Percentiles rank a stretch among this genome's conserved stretches.
Conservation (phyloP, 768 basidiomycete species). For the Solioccasus polychromus region DNA sequence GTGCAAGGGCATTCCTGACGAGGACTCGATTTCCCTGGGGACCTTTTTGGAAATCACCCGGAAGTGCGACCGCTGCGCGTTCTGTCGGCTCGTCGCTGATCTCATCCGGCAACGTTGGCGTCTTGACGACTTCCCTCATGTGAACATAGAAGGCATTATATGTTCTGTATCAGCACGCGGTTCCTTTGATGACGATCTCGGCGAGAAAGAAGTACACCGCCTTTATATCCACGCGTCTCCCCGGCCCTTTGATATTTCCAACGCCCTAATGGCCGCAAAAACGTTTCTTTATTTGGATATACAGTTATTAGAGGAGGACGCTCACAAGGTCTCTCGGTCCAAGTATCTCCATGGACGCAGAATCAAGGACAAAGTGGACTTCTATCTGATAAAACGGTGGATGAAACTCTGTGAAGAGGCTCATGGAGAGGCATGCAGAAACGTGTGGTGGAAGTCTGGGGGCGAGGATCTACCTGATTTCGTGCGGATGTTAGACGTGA, state of each 20-base stretch:
- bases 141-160: background rate
- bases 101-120: background rate
- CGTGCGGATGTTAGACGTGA: constrained; percentile 16
- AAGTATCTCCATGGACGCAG: background rate
- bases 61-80: background rate
- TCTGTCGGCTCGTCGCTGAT: background rate
- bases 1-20: background rate
- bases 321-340: background rate
- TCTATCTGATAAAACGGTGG: background rate
- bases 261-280: background rate
- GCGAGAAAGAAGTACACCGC: background rate
- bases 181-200: background rate
- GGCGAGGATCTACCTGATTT: constrained; percentile 5
- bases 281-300: background rate
- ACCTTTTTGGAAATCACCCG: background rate
- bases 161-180: background rate
- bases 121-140: background rate
- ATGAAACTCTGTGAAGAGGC: background rate
- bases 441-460: constrained; percentile 9
- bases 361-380: background rate
- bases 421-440: background rate
- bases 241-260: background rate
- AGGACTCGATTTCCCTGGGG: background rate
- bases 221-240: background rate
- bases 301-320: background rate